Evolutionary conservation across 1,139 yeast genomes (phyloP).

Genomic region (Debaryomyces udenii): DNA sequence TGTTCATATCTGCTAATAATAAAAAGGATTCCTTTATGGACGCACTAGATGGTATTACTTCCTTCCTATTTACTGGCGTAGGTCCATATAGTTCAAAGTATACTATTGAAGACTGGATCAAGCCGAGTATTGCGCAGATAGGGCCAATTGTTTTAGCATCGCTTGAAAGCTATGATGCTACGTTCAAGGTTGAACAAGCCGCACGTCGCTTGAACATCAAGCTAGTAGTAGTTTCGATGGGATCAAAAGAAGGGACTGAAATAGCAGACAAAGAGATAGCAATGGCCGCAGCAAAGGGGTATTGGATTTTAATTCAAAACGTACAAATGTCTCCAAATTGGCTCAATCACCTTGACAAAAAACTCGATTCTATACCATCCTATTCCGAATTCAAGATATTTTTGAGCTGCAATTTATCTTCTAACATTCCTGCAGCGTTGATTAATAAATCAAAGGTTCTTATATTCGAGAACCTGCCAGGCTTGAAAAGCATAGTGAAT

Average conservation of each 20-base stretch:
- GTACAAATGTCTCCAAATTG: constrained; percentile 71
- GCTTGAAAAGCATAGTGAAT: constrained; percentile 52
- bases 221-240: constrained; percentile 64
- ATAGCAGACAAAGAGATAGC: constrained; percentile 59
- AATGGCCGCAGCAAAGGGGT: constrained; percentile 47
- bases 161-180: constrained; percentile 68
- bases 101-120: constrained; percentile 28
- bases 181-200: constrained; percentile 52
- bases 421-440: constrained; percentile 55
- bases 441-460: constrained; percentile 55
- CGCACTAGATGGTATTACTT: constrained; percentile 19
- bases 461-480: constrained; percentile 63
- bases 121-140: constrained; percentile 3
- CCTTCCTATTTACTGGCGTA: constrained; percentile 28
- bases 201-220: constrained; percentile 32
- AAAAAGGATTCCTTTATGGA: constrained; percentile 21
- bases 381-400: constrained; percentile 51
- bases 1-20: constrained; percentile 10
- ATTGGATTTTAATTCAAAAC: constrained; percentile 79
- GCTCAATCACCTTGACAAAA: constrained; percentile 57
- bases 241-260: constrained; percentile 67
- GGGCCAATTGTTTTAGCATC: constrained; percentile 59
- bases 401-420: constrained; percentile 57
- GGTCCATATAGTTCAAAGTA: constrained; percentile 31
- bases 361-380: constrained; percentile 30